phyloP scores from a whole-genome alignment of 2,329 filamentous ascomycete species.

The Elsinoe necatrix region DNA sequence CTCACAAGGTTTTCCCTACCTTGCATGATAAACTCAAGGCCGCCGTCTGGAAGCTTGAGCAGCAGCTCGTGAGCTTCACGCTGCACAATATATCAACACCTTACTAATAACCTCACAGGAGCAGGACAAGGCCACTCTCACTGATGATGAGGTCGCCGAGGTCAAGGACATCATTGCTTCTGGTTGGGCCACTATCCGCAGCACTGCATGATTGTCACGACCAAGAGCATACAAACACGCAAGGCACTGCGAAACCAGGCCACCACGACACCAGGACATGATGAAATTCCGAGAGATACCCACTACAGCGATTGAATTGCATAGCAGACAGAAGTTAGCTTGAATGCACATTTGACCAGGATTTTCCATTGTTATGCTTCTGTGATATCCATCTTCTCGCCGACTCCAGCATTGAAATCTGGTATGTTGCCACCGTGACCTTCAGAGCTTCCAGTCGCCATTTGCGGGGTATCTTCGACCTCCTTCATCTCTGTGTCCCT shows the following conservation, averaged over 20 bases:
- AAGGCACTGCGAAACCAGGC: background rate
- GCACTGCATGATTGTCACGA: conserved; percentile 24
- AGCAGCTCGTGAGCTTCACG: conserved; percentile 52
- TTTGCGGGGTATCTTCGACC: conserved; percentile 17
- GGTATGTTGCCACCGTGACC: conserved; percentile 15
- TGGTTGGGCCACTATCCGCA: conserved; percentile 34
- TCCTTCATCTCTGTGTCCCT: conserved; percentile 21
- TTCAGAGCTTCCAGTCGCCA: background rate
- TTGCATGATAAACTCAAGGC: conserved; percentile 63
- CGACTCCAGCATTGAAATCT: background rate
- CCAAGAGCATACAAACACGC: background rate
- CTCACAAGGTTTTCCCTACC: conserved; percentile 68
- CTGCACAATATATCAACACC: background rate
- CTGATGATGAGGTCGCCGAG: conserved; percentile 40
- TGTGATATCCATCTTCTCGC: conserved; percentile 19
- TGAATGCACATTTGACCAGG: background rate
- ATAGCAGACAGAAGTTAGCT: background rate
- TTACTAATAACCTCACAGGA: conserved; percentile 22
- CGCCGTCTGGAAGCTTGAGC: conserved; percentile 64
- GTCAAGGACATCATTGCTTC: conserved; percentile 35
- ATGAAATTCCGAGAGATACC: background rate
- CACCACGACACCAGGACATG: background rate
- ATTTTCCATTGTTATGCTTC: background rate
- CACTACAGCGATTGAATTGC: background rate
- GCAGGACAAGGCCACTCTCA: conserved; percentile 32